phyloP scores from a whole-genome alignment of 2,329 filamentous ascomycete genomes.

The Fusarium oligoseptatum region DNA sequence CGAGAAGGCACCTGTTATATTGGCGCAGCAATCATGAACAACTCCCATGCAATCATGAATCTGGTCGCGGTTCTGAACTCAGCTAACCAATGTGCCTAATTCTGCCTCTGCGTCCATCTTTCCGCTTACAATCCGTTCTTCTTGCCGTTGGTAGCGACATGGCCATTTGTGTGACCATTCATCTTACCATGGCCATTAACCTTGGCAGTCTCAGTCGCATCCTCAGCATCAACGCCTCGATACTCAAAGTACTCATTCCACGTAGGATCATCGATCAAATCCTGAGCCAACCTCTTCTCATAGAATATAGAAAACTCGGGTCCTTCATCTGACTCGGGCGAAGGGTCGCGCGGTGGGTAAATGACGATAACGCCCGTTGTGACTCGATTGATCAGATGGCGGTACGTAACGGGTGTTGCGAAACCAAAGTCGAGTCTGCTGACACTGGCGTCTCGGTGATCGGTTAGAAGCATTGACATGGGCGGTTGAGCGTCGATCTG shows the following conservation, averaged over 20 bases:
- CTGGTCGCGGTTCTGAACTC: background rate
- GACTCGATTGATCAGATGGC: conserved; percentile 50
- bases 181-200: background rate
- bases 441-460: conserved; percentile 51
- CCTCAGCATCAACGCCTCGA: conserved; percentile 50
- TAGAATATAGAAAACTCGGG: conserved; percentile 51
- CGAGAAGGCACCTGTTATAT: background rate
- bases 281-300: conserved; percentile 50
- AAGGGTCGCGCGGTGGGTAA: conserved; percentile 48
- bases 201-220: background rate
- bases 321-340: conserved; percentile 51
- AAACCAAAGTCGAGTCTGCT: conserved; percentile 54
- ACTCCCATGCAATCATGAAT: background rate
- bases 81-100: background rate
- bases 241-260: conserved; percentile 56
- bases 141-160: background rate
- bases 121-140: too few relatives aligned
- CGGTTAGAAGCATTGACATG: conserved; percentile 52
- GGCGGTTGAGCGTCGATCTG: conserved; percentile 54
- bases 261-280: conserved; percentile 51
- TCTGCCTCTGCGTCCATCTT: background rate
- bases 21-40: background rate
- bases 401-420: conserved; percentile 49
- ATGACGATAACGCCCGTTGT: conserved; percentile 47
- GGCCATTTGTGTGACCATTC: background rate